Evolutionary conservation across 1,139 yeast species (phyloP), one percentile per base, ranked within the genome.

Genomic region (Nadsonia starkeyi-henricii): DNA sequence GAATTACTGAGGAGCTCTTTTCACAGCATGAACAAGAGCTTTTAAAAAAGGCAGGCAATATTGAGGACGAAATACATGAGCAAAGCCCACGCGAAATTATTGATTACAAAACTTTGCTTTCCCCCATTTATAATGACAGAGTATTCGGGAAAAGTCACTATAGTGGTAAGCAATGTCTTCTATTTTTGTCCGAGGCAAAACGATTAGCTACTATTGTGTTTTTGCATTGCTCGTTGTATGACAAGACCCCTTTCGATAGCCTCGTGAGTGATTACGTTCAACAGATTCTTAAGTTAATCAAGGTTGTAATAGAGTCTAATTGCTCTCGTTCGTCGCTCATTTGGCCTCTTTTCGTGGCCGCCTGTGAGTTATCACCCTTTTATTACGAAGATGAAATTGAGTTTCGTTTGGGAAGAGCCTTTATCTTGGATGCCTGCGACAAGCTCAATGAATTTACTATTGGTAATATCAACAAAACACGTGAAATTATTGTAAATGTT

Each of bases 11-110:
- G 9, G 39, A 26, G 15, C 39, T 41, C 41, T 28, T 39, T 37
- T 37, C 28, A 37, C 43, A 42, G 21, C 47, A 45, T 18, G 41
- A 45, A 43, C 43, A 37, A 39, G 47, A 45, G 20, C 37, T 41
- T 33, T 39, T 41, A 13, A 45, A 28, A 13, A 43, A 43, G 2
- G 30, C 43, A 43, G 41, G 28, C 43, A 41, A 45, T 42, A 43
- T 42, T n/a, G 47, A 41, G n/a, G 43, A 45, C 30, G n/a, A 41
- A 43, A 18, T 18, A 4, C 5, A 42, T 15, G 21, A 37, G 12
- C 28, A 37, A 9, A 43, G 39, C 26, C 2, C 39, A 1, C 39
- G n/a, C 3, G 47, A 39, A 2, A 36, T 39, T 2, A 37, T 45
- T 12, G 20, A 36, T n/a, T 43, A 42, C 2, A 39, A 41, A 9